Evolutionary conservation across 345 rosid genomes (phyloP).

Genomic region (Salix viminalis): DNA sequence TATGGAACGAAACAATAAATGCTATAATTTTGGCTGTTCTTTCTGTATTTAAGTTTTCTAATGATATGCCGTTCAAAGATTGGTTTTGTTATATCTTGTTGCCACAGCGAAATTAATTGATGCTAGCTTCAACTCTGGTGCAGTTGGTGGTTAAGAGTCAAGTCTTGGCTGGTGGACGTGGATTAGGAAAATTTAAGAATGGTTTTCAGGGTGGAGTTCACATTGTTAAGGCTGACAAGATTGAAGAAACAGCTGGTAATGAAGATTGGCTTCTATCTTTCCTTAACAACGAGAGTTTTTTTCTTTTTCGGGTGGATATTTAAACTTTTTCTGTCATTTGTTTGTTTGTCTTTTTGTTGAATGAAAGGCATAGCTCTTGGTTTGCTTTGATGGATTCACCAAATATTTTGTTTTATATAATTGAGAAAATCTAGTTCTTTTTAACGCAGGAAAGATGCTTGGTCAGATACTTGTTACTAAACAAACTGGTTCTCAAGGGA

Average conservation of each 20-base stretch:
- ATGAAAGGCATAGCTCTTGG: neutral
- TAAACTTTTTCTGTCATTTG: neutral
- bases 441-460: constrained; percentile 78
- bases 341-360: neutral
- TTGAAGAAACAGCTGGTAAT: constrained; percentile 76
- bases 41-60: neutral
- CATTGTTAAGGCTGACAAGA: constrained; percentile 70
- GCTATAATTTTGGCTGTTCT: neutral
- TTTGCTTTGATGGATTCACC: neutral
- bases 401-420: neutral
- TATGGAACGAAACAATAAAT: neutral
- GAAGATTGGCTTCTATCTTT: neutral
- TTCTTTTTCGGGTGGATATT: neutral
- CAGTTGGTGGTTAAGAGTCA: constrained; percentile 98
- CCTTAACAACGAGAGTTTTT: neutral
- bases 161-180: constrained; percentile 98
- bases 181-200: constrained; percentile 81
- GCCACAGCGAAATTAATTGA: neutral
- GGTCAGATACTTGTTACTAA: constrained; percentile 96
- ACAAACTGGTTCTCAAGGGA: constrained; percentile 96
- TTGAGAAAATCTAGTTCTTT: neutral
- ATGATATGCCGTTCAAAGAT: neutral
- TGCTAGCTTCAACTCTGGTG: constrained; percentile 18
- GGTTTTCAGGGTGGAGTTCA: constrained; percentile 98
- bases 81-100: neutral